phyloP scores from a whole-genome alignment of 352 stramenopile genomes.

The Phytophthora meadii region DNA sequence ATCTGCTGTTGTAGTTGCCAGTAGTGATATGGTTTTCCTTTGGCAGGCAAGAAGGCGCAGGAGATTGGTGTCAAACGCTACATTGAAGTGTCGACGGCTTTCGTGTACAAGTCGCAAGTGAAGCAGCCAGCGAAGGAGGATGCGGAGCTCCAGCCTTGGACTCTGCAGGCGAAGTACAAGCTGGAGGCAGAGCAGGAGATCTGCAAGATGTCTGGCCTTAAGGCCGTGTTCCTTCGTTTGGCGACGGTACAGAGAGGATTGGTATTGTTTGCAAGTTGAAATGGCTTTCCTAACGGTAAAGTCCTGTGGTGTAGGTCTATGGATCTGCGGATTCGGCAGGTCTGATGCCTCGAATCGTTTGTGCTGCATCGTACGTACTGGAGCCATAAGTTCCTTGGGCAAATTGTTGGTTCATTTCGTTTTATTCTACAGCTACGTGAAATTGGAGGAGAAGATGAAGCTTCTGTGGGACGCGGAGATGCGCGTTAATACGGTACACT shows the following conservation, averaged over 20 bases:
- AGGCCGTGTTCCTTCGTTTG: conserved; percentile 78
- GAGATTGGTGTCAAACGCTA: conserved; percentile 79
- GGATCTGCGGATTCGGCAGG: conserved; percentile 79
- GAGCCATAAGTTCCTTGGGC: background rate
- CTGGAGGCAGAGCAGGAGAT: conserved; percentile 84
- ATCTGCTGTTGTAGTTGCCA: background rate
- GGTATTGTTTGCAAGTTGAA: background rate
- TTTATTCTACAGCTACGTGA: conserved; percentile 64
- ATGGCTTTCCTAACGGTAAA: background rate
- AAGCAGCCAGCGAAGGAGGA: conserved; percentile 71
- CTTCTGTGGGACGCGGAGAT: conserved; percentile 88
- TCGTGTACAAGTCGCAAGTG: conserved; percentile 88
- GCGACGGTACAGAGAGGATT: conserved; percentile 54
- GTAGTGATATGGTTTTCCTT: conserved; percentile 1
- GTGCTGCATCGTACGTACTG: conserved; percentile 73
- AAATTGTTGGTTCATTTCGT: background rate
- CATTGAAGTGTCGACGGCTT: conserved; percentile 88
- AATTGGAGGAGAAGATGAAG: conserved; percentile 90
- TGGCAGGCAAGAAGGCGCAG: conserved; percentile 64
- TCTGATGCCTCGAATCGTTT: conserved; percentile 88
- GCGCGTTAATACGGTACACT: conserved; percentile 82
- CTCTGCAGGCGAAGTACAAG: conserved; percentile 88
- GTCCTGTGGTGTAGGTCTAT: conserved; percentile 63
- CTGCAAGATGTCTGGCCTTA: conserved; percentile 56
- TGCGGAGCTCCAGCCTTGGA: conserved; percentile 80